Evolutionary conservation across 108 stramenopile species (phyloP).

Genomic region (Aurantiochytrium sp.): DNA sequence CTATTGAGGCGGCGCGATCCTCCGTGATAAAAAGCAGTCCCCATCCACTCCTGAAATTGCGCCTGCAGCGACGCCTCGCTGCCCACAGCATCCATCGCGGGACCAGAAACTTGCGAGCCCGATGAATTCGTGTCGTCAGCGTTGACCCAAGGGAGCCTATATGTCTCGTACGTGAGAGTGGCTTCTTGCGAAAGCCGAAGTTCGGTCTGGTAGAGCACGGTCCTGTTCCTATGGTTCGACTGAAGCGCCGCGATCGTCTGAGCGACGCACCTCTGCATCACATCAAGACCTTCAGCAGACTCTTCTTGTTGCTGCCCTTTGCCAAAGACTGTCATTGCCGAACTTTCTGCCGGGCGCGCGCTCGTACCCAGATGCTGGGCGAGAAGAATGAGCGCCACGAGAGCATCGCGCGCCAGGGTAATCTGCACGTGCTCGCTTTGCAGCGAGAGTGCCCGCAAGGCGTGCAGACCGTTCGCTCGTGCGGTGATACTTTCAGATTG

Average conservation of each 20-base stretch:
- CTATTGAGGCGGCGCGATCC: no score
- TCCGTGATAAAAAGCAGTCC: no score
- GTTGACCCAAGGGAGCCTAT: neutral
- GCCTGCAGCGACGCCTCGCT: neutral
- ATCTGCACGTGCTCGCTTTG: neutral
- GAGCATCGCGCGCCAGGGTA: neutral
- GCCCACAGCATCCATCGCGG: neutral
- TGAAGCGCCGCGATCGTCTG: neutral
- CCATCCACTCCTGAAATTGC: neutral
- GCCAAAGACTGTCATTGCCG: neutral
- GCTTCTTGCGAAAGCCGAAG: neutral
- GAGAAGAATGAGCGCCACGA: neutral
- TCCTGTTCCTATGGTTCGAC: neutral
- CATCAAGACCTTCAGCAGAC: neutral
- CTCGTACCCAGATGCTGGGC: neutral
- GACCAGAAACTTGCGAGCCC: no score
- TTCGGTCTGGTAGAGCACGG: neutral
- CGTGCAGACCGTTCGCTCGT: neutral
- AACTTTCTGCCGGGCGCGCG: neutral
- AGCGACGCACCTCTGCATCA: neutral
- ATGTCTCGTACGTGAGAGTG: neutral
- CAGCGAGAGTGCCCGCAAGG: neutral
- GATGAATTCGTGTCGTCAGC: neutral
- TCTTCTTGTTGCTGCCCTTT: neutral
- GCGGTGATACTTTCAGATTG: neutral